phyloP scores from a whole-genome alignment of 106 monocot species.

The Dioscorea dumetorum region DNA sequence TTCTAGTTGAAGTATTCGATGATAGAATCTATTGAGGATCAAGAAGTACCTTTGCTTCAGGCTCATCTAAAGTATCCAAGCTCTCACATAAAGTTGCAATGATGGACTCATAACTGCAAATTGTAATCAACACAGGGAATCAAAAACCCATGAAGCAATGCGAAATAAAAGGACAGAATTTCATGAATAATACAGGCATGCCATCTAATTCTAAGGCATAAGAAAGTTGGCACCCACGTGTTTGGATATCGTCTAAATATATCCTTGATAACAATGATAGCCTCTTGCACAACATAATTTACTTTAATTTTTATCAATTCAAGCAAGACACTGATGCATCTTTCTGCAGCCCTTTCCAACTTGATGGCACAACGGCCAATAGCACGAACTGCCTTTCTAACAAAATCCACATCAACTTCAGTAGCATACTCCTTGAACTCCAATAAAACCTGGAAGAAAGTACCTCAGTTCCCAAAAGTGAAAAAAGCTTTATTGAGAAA shows the following conservation, averaged over 20 bases:
- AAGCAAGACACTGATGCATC: slow-evolving; percentile 98
- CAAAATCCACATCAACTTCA: slow-evolving; percentile 99
- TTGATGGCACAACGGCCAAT: slow-evolving; percentile 99
- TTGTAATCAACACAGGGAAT: not conserved
- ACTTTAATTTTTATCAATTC: slow-evolving; percentile 99
- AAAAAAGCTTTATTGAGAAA: too few species aligned
- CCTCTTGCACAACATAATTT: slow-evolving; percentile 98
- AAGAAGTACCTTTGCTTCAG: slow-evolving; percentile 85
- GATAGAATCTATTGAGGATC: not conserved
- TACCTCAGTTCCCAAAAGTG: too few species aligned
- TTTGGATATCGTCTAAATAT: slow-evolving; percentile 99
- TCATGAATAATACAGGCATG: not conserved
- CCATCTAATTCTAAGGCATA: not conserved
- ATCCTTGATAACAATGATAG: slow-evolving; percentile 98
- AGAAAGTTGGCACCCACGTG: slow-evolving; percentile 48
- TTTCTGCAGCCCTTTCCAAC: slow-evolving; percentile 93
- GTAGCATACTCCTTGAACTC: slow-evolving; percentile 99
- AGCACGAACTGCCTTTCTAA: slow-evolving; percentile 97
- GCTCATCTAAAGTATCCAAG: slow-evolving; percentile 96
- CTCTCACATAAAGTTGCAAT: slow-evolving; percentile 99
- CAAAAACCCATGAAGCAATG: not conserved
- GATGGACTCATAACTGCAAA: slow-evolving; percentile 90
- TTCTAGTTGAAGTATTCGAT: too few species aligned
- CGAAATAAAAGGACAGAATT: not conserved
- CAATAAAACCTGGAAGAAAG: slow-evolving; percentile 66